phyloP scores from a whole-genome alignment of 1,284 basidiomycete species.

The Cutaneotrichosporon cyanovorans region DNA sequence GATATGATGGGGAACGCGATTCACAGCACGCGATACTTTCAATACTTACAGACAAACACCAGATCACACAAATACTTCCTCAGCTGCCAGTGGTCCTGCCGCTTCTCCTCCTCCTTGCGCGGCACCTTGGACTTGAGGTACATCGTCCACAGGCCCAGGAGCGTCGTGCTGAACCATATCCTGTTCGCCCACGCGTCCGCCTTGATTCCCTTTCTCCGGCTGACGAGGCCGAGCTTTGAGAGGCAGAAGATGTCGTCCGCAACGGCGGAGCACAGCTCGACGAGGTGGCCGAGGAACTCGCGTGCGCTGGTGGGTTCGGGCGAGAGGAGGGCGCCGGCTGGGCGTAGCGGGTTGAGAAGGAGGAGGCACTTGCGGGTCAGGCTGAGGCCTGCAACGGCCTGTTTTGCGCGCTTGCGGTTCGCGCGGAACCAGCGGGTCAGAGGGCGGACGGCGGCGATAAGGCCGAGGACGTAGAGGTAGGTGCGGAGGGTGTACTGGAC shows the following conservation, averaged over 20 bases:
- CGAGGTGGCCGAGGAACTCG: constrained; percentile 29
- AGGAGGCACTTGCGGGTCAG: constrained; percentile 42
- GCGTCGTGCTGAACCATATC: constrained; percentile 36
- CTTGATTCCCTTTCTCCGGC: constrained; percentile 17
- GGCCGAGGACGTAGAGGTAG: constrained; percentile 37
- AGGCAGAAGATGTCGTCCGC: constrained; percentile 39
- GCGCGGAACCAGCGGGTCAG: constrained; percentile 30
- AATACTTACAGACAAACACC: constrained; percentile 37
- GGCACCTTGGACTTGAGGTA: constrained; percentile 15
- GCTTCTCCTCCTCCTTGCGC: constrained; percentile 11
- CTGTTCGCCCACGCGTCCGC: constrained; percentile 39
- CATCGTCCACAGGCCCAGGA: constrained; percentile 35
- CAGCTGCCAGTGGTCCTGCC: constrained; percentile 28
- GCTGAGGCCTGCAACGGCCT: constrained; percentile 29
- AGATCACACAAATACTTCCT: constrained; percentile 38
- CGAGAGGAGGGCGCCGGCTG: constrained; percentile 33
- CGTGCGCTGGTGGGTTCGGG: constrained; percentile 36
- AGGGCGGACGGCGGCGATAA: constrained; percentile 31
- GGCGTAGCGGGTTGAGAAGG: constrained; percentile 39
- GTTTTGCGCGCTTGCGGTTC: constrained; percentile 28
- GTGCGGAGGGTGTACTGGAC: constrained; percentile 38
- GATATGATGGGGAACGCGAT: neutral
- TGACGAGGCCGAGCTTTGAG: constrained; percentile 31
- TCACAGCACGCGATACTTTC: neutral
- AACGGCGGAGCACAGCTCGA: constrained; percentile 34